Base-by-base conservation (phyloP, 306 rosid genomes). In the Mimosa pudica region DNA sequence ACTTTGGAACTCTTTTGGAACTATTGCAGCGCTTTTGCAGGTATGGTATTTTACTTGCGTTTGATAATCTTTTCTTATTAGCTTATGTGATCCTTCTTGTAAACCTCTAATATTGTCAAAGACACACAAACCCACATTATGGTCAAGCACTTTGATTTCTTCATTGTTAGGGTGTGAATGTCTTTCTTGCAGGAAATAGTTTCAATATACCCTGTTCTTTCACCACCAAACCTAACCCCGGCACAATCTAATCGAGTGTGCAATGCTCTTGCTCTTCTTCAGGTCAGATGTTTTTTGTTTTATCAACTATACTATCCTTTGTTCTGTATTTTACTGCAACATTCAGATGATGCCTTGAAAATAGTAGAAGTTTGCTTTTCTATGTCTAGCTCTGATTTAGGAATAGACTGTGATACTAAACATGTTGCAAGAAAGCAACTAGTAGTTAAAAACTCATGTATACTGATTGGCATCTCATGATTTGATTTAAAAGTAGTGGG, bases 191-290 rank as follows among this genome's bases (percentile, higher is more conserved):
- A 92, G 98, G 98, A 94, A 88, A 94, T 94, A 75, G 92, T 94
- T 68, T 92, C 97, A 70, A 94, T 94, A 77, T 94, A 94, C 79
- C 98, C 98, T 41, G 97, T 94, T 74, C 90, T 94, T 12, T 92
- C 98, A 11, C 98, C 98, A 32, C 98, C 98, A 65, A 94, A 91
- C 83, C 90, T 94, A 58, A 90, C 94, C 45, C 94, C 98, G 11
- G 89, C 86, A 16, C 98, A 94, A 75, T 94, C 98, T 63, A 94
- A 94, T 76, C 88, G 98, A 82, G 98, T 94, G 64, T 94, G 98
- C 89, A 94, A 94, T 79, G 98, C 98, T 9, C 97, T 94, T 78
- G 98, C 97, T 3, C 98, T 94, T 86, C 98, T 94, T 75, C 98
- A 94, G 97, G 97, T 94, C 20, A 71, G 76, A 73, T 61, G 44